Percentiles rank a stretch among this genome's conserved stretches.
phyloP scores from a whole-genome alignment of 2,329 filamentous ascomycete species.

The Fusarium humuli region DNA sequence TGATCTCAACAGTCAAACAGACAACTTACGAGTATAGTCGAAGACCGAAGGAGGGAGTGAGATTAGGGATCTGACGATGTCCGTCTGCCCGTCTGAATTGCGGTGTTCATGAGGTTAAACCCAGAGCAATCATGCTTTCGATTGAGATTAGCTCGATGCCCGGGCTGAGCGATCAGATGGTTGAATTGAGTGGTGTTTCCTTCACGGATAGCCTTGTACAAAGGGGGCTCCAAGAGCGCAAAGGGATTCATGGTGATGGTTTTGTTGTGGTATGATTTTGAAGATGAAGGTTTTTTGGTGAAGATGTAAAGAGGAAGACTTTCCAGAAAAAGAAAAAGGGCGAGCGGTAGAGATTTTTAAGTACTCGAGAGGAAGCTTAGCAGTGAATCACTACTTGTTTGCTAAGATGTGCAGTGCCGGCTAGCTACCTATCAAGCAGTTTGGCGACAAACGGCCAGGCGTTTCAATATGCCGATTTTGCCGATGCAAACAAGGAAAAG shows the following conservation, averaged over 20 bases:
- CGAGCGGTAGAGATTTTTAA: too few species aligned
- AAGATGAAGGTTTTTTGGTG: not conserved
- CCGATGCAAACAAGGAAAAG: not conserved
- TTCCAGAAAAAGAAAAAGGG: too few species aligned
- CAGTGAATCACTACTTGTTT: not conserved
- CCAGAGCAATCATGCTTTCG: not conserved
- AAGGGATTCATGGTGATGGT: not conserved
- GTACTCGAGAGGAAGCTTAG: too few species aligned
- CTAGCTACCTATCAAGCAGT: too few species aligned
- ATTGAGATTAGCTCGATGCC: not conserved
- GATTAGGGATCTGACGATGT: not conserved
- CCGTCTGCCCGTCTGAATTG: too few species aligned
- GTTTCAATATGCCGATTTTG: not conserved
- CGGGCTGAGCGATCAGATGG: not conserved
- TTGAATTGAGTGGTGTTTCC: not conserved
- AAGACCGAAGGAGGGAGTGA: not conserved
- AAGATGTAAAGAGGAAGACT: too few species aligned
- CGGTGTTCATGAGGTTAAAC: fast-evolving
- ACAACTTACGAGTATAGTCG: not conserved
- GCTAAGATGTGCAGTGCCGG: too few species aligned
- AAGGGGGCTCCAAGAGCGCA: not conserved
- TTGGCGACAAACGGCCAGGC: too few species aligned
- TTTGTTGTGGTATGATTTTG: not conserved
- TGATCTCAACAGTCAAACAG: too few species aligned
- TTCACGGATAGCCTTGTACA: not conserved